Base-by-base conservation (phyloP, 306 rosid genomes). In the Corylus americana region DNA sequence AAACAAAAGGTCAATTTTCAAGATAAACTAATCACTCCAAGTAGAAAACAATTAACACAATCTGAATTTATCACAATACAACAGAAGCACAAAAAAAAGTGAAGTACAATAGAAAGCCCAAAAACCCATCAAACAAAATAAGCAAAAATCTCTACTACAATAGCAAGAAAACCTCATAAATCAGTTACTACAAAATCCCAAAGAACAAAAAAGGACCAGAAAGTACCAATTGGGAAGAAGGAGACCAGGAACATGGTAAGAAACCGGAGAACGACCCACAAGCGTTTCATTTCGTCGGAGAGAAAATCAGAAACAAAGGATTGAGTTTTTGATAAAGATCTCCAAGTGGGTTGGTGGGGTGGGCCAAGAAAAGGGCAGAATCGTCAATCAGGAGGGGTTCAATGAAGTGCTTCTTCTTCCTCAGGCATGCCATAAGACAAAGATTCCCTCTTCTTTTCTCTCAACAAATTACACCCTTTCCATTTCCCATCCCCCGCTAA, bases 391-490 rank as follows among this genome's bases (percentile, higher is more conserved):
- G 63, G 74, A 74, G 48, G 49, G 27, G 62, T 77, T 61, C 74
- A 67, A 83, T 47, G 55, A 53, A 64, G 79, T 84, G 80, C 53
- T 86, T 81, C 87, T 82, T 85, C 86, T 45, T 84, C 89, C 76
- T 68, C 75, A 64, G 87, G 84, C 94, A 81, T 92, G 90, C 97
- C 97, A 94, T 90, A 86, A 85, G 89, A 85, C 71, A 86, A 83
- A 77, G 77, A 83, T 78, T 51, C 80, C 69, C 50, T 70, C 74
- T 48, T 35, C 44, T 45, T 63, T 67, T 39, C 27, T 39, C 12
- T 67, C 72, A 67, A 18, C 42, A 67, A 3, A 39, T 67, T 1
- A 8, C 29, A 42, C 51, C 29, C 18, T 67, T 39, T 18, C 12
- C 72, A 27, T 8, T 14, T 42, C 48, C 72, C 49, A 83, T 73